Evolutionary conservation across 1,284 basidiomycete species (phyloP).

Genomic region (Irpex sp.): DNA sequence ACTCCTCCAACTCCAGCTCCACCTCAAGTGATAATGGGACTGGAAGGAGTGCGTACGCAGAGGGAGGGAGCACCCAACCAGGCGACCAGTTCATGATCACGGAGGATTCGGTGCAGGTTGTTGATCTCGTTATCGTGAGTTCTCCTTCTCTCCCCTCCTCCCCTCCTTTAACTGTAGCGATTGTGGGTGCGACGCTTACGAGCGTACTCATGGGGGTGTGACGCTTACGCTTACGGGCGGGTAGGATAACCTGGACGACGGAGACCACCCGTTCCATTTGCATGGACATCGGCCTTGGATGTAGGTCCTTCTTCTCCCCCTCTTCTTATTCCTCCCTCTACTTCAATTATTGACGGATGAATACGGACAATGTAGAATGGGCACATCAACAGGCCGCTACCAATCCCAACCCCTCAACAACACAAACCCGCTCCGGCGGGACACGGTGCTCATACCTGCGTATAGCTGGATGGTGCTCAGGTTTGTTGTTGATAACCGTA

Average conservation of each 20-base stretch:
- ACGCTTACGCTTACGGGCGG: no score
- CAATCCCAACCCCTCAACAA: constrained; percentile 24
- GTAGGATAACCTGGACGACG: constrained; percentile 34
- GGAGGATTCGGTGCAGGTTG: constrained; percentile 26
- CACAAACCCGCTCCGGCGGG: constrained; percentile 29
- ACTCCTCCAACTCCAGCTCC: no score
- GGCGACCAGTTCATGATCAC: constrained; percentile 28
- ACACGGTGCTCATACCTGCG: constrained; percentile 32
- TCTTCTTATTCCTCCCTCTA: no score
- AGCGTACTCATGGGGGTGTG: no score
- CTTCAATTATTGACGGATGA: no score
- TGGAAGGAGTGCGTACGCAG: no score
- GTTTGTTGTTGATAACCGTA: constrained; percentile 34
- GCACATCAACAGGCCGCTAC: constrained; percentile 26
- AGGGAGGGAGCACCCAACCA: constrained; percentile 12
- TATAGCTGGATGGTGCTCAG: constrained; percentile 31
- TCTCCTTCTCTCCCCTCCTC: background rate
- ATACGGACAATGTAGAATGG: no score
- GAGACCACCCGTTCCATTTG: constrained; percentile 42
- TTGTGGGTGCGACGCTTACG: no score
- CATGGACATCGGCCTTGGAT: constrained; percentile 35
- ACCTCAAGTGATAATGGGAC: no score
- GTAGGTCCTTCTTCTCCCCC: constrained; percentile 16
- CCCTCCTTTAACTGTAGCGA: no score
- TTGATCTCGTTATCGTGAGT: constrained; percentile 28